phyloP scores from a whole-genome alignment of 2,329 filamentous ascomycete species.

The Cytospora mali region DNA sequence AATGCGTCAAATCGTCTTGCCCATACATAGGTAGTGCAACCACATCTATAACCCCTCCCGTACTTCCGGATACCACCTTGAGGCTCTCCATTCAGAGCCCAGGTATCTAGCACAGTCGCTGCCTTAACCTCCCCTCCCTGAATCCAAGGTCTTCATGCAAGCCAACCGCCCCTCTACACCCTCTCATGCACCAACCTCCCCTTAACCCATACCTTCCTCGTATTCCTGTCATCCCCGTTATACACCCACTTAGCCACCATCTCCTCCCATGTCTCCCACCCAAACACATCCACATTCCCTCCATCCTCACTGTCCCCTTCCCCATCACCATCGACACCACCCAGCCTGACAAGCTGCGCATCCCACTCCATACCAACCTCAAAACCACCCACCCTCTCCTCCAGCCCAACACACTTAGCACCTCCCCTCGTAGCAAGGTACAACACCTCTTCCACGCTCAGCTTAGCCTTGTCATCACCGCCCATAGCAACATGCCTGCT shows the following conservation, averaged over 20 bases:
- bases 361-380: conserved; percentile 89
- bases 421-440: conserved; percentile 89
- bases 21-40: not conserved
- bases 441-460: conserved; percentile 83
- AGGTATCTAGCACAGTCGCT: not conserved
- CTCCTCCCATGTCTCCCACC: conserved; percentile 87
- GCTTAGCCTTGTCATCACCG: conserved; percentile 57
- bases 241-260: conserved; percentile 92
- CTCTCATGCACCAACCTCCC: conserved; percentile 76
- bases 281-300: conserved; percentile 84
- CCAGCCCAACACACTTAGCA: conserved; percentile 76
- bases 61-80: not conserved
- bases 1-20: not conserved
- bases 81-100: not conserved
- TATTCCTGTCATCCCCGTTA: conserved; percentile 90
- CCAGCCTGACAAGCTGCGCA: conserved; percentile 77
- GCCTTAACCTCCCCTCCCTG: not conserved
- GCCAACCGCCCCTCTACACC: conserved; percentile 22
- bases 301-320: conserved; percentile 38
- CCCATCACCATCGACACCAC: conserved; percentile 48
- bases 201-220: conserved; percentile 83
- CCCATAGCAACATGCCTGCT: conserved; percentile 70
- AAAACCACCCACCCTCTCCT: conserved; percentile 74
- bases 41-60: not conserved
- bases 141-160: not conserved